phyloP scores from a whole-genome alignment of 139 green algal species.

The Mesotaenium endlicherianum region DNA sequence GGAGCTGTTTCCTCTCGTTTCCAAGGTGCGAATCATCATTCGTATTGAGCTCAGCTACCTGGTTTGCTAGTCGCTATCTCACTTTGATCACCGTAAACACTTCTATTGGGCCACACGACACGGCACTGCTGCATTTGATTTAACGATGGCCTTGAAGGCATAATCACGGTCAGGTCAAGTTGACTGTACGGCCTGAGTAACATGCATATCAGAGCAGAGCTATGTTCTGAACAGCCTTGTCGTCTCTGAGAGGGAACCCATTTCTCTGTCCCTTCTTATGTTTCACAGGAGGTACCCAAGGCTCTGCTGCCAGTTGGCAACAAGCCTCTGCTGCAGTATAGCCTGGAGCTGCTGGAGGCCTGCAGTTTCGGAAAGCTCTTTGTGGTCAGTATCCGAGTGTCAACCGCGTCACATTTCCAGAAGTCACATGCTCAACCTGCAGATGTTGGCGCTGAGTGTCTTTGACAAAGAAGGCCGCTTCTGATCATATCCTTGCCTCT shows the following conservation, averaged over 20 bases:
- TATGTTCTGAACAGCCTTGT: background rate
- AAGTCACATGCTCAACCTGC: too few relatives aligned
- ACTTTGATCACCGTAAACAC: background rate
- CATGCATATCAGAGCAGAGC: background rate
- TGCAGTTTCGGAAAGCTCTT: too few relatives aligned
- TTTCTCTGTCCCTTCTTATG: background rate
- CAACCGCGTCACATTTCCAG: too few relatives aligned
- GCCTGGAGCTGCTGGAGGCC: constrained; percentile 21
- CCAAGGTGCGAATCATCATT: background rate
- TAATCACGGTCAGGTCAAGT: background rate
- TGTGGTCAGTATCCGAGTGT: too few relatives aligned
- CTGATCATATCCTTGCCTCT: too few relatives aligned
- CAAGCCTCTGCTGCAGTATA: constrained; percentile 23
- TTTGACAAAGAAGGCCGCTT: too few relatives aligned
- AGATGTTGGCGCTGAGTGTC: too few relatives aligned
- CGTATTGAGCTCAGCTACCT: background rate
- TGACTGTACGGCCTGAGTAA: background rate
- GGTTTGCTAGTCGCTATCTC: background rate
- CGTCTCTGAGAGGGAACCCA: background rate
- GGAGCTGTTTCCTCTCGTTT: constrained; percentile 11
- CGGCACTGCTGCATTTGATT: background rate
- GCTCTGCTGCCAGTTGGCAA: constrained; percentile 44
- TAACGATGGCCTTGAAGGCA: background rate
- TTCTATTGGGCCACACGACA: background rate
- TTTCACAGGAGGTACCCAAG: constrained; percentile 3